These are phyloP conservation scores for Sporothrix mexicana DNA, from an alignment of 2,329 filamentous ascomycete genomes.

Conservation along the genomic window DNA sequence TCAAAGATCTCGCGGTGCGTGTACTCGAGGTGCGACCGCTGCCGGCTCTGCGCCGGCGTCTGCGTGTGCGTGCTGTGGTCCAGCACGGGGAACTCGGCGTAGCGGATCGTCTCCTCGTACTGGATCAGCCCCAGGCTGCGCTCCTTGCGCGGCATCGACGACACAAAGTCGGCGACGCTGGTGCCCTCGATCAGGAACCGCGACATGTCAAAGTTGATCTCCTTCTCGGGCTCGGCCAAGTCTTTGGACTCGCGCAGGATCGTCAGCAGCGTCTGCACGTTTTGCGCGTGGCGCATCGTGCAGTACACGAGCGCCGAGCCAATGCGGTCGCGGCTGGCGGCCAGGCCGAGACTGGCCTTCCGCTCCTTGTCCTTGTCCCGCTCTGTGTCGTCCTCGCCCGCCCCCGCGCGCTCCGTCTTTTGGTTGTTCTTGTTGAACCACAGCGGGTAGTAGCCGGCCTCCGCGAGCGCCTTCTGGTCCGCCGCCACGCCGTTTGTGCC, in stretches of 20 bases:
- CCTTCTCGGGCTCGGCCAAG: slow-evolving; percentile 8
- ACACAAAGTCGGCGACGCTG: slow-evolving; percentile 33
- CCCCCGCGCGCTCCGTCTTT: too few relatives aligned
- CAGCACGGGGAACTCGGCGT: slow-evolving; percentile 33
- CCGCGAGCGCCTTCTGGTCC: not conserved
- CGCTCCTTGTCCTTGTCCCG: too few relatives aligned
- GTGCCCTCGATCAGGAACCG: slow-evolving; percentile 21
- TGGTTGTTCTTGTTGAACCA: slow-evolving; percentile 33
- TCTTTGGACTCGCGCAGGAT: slow-evolving; percentile 33
- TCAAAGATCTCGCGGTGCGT: slow-evolving; percentile 30
- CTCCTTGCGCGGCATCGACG: slow-evolving; percentile 17
- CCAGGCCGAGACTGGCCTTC: too few relatives aligned
- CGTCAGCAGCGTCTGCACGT: slow-evolving; percentile 21
- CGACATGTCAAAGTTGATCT: slow-evolving; percentile 36
- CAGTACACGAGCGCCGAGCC: slow-evolving; percentile 27
- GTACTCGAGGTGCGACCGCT: slow-evolving; percentile 10
- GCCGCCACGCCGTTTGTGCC: too few relatives aligned
- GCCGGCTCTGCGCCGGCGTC: slow-evolving; percentile 1
- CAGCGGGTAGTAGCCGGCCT: slow-evolving; percentile 20
- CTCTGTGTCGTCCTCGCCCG: not conserved
- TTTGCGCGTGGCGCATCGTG: slow-evolving; percentile 28
- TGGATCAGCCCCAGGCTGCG: not conserved
- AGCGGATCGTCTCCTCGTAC: slow-evolving; percentile 33
- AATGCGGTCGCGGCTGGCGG: slow-evolving; percentile 1
- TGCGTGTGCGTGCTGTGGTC: slow-evolving; percentile 24